phyloP scores from a whole-genome alignment of 1,284 basidiomycete species.

The Schizophyllum commune region DNA sequence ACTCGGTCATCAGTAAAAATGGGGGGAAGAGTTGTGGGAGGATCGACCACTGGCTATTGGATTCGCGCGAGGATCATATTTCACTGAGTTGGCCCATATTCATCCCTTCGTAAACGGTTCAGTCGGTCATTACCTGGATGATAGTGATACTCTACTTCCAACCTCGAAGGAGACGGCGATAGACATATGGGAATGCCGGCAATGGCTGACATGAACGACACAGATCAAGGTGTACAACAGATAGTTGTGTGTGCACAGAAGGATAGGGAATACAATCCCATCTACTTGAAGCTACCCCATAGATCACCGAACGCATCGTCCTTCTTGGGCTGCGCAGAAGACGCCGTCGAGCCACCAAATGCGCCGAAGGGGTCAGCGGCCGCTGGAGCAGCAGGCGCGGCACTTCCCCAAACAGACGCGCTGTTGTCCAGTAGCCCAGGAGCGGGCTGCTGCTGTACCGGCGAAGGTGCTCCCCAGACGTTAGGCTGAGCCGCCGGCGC shows the following conservation, averaged over 20 bases:
- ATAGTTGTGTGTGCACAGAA: too few species aligned
- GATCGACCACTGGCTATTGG: too few species aligned
- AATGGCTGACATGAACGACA: not conserved
- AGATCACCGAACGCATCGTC: constrained; percentile 76
- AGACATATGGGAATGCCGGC: too few species aligned
- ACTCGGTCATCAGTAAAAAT: too few species aligned
- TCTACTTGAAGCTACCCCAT: constrained; percentile 73
- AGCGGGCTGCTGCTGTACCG: constrained; percentile 19
- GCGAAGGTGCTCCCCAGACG: constrained; percentile 17
- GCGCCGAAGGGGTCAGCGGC: constrained; percentile 3
- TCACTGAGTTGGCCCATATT: too few species aligned
- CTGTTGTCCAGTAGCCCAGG: constrained; percentile 30
- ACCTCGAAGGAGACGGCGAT: too few species aligned
- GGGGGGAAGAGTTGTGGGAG: too few species aligned
- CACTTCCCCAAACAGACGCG: constrained; percentile 49
- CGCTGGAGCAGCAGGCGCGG: constrained; percentile 11
- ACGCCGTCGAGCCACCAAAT: constrained; percentile 21
- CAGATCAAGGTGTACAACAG: not conserved
- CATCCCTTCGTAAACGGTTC: too few species aligned
- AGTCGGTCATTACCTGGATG: too few species aligned
- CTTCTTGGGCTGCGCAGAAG: constrained; percentile 43
- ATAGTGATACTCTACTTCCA: too few species aligned
- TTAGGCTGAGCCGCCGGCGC: constrained; percentile 12
- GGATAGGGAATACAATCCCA: constrained; percentile 22
- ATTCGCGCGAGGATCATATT: too few species aligned